Conservation (phyloP, 179 eudicot genomes). For the Spergularia azorica region DNA sequence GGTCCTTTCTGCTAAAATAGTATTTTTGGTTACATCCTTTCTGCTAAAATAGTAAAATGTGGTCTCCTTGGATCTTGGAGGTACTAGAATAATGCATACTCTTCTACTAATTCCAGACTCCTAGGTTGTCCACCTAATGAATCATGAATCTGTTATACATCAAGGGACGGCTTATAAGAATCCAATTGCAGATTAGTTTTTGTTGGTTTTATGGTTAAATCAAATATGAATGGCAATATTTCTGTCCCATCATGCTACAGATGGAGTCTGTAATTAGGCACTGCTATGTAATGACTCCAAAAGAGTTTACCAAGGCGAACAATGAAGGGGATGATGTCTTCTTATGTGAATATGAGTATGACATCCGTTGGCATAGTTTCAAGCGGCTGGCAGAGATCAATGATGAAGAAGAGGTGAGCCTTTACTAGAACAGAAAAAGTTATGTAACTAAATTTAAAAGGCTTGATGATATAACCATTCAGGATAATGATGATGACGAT, state of each 20-base stretch:
- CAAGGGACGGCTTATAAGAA: not conserved
- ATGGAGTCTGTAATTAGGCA: constrained; percentile 90
- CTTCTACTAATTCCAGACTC: not conserved
- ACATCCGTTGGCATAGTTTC: constrained; percentile 78
- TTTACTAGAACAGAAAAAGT: not conserved
- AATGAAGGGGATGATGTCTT: constrained; percentile 96
- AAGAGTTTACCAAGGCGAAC: constrained; percentile 61
- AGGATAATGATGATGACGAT: constrained; percentile 57
- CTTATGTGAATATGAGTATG: constrained; percentile 92
- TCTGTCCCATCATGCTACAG: constrained; percentile 42
- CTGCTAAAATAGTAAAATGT: no score
- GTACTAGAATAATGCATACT: not conserved
- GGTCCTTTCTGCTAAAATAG: not conserved
- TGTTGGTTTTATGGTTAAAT: constrained; percentile 6
- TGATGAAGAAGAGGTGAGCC: constrained; percentile 56
- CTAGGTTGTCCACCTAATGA: not conserved
- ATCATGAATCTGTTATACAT: not conserved
- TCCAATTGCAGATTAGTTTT: not conserved
- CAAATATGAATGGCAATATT: not conserved
- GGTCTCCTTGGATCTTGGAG: no score
- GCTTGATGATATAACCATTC: constrained; percentile 15
- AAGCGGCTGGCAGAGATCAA: constrained; percentile 84
- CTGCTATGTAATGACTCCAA: constrained; percentile 79
- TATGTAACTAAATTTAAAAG: not conserved
- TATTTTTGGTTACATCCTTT: no score